phyloP scores from a whole-genome alignment of 2,329 filamentous ascomycete species.

The Boeremia exigua region DNA sequence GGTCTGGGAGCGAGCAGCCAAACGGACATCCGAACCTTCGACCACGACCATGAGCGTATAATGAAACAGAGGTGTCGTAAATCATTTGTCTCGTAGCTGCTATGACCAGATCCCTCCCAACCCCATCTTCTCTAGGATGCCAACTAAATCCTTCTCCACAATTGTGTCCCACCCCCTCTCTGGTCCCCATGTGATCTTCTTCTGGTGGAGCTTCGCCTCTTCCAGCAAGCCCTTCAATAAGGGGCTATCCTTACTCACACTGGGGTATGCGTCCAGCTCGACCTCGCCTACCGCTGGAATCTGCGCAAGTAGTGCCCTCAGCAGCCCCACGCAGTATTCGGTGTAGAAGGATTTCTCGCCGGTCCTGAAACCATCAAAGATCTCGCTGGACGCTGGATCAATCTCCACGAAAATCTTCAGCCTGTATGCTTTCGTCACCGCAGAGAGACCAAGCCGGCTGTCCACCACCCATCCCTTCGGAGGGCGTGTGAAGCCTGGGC shows the following conservation, averaged over 20 bases:
- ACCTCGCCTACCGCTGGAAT: constrained; percentile 64
- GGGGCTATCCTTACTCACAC: constrained; percentile 68
- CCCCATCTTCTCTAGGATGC: constrained; percentile 36
- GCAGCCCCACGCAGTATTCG: constrained; percentile 64
- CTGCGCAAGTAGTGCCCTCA: constrained; percentile 63
- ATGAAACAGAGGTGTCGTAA: neutral
- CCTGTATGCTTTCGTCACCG: constrained; percentile 65
- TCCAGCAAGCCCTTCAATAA: constrained; percentile 69
- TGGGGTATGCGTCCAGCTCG: constrained; percentile 73
- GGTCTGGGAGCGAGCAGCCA: too few relatives aligned
- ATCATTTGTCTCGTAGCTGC: constrained; percentile 1
- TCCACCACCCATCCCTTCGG: constrained; percentile 75
- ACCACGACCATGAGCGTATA: too few relatives aligned
- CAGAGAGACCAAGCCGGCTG: constrained; percentile 65
- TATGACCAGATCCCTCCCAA: constrained; percentile 18
- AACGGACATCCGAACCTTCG: too few relatives aligned
- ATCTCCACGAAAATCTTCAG: constrained; percentile 74
- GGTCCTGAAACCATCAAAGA: constrained; percentile 72
- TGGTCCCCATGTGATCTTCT: constrained; percentile 70
- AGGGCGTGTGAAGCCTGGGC: constrained; percentile 74
- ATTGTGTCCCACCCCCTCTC: constrained; percentile 66
- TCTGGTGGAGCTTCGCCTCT: constrained; percentile 56
- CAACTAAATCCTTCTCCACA: constrained; percentile 37
- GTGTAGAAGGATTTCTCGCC: constrained; percentile 71
- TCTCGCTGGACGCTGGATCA: constrained; percentile 69